Evolutionary conservation across 129 eudicot species (phyloP).

Genomic region (Dittrichia graveolens): DNA sequence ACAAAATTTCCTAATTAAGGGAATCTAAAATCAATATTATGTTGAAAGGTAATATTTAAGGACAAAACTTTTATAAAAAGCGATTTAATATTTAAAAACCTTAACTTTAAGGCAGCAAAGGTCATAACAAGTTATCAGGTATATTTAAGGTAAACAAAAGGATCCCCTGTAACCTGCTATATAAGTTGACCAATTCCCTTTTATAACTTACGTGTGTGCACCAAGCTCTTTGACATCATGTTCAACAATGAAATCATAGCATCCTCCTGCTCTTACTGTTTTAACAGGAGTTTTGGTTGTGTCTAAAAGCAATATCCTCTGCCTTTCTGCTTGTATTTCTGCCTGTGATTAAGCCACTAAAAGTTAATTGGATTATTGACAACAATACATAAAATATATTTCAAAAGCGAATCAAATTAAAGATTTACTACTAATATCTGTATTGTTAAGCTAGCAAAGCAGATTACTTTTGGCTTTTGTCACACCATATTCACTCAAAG

Average conservation of each 20-base stretch:
- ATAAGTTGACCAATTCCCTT: too few species aligned
- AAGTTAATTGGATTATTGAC: too few species aligned
- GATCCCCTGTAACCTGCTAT: too few species aligned
- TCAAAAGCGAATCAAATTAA: neutral
- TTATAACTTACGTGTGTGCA: slow-evolving; percentile 87
- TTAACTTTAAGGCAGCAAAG: too few species aligned
- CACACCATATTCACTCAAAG: neutral
- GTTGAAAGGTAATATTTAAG: too few species aligned
- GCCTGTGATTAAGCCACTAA: slow-evolving; percentile 52
- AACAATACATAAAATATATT: neutral
- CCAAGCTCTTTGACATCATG: slow-evolving; percentile 99
- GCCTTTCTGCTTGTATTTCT: slow-evolving; percentile 97
- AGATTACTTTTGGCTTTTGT: neutral
- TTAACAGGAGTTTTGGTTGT: slow-evolving; percentile 94
- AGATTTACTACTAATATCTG: neutral
- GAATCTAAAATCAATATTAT: too few species aligned
- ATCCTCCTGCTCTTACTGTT: slow-evolving; percentile 95
- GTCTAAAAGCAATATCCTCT: slow-evolving; percentile 85
- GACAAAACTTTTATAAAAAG: too few species aligned
- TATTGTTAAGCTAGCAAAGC: too few species aligned
- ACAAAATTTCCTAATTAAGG: too few species aligned
- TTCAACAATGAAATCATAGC: slow-evolving; percentile 95
- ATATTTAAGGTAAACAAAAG: too few species aligned
- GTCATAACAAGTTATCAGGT: too few species aligned
- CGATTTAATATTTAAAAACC: too few species aligned